Base-by-base conservation (phyloP, 2,329 filamentous ascomycete species). In the Cadophora sp. region DNA sequence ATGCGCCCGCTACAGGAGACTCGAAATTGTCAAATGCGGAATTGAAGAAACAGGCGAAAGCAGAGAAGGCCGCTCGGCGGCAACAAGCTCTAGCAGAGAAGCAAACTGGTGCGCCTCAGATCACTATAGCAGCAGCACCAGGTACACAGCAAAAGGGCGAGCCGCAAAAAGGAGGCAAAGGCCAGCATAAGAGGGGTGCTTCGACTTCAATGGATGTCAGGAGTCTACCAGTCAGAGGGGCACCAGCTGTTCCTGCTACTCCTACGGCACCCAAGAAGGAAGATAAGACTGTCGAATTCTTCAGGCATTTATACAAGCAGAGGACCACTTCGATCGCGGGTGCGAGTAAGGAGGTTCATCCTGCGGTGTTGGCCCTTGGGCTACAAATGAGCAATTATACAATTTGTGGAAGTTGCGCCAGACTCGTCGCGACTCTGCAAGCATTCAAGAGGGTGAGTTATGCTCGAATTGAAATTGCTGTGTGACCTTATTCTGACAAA, bases 21-120 rank as follows among this genome's bases (percentile, higher is more conserved):
- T 72, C 78, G 22, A 75, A 79, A 73, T 82, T 92, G 39, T 88
- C 91, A 1, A 85, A 86, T 4, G 72, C 73, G 18, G 74, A 75
- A 64, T 77, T 97, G 76, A 98, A 98, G 81, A 96, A 94, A 75
- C 89, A 88, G 78, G 91, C 91, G 70, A 95, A 97, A 79, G 94
- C 93, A 43, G 95, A 98, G 78, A 98, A 97, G 82, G 91, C 92
- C 61, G 94, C 94, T 59, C 86, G 93, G 69, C 86, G 95, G 81
- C 93, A 91, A 59, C 89, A 89, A 75, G 88, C 85, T 74, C 93
- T 90, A 77, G 82, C 83, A 41, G 82, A 84, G 65, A 76, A 78
- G 69, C 77, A 80, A 72, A 73, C n/a, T 8, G 47, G 45, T 22
- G 47, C 41, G 51, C 58, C 58, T 24, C 47, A 45, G 24, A 47